phyloP scores from a whole-genome alignment of 192 early-diverging fungal genomes.

The Allomyces macrogynus region DNA sequence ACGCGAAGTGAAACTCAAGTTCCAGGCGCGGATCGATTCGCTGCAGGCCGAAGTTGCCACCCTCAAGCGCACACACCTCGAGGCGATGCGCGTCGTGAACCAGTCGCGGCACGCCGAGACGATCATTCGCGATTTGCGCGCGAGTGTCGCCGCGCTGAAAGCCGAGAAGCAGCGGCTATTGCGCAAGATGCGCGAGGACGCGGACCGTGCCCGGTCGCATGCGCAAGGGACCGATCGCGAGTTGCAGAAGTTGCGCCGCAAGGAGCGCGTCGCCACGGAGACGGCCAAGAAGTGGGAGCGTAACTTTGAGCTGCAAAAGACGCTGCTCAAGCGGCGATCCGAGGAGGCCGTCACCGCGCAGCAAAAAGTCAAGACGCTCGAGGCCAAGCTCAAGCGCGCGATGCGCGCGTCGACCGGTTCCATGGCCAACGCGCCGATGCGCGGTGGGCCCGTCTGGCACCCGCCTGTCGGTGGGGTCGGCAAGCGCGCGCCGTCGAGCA shows the following conservation, averaged over 20 bases:
- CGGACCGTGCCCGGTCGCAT: slow-evolving; percentile 34
- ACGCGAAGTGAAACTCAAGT: slow-evolving; percentile 7
- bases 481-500: too few species aligned
- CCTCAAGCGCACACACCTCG: slow-evolving; percentile 29
- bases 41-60: slow-evolving; percentile 29
- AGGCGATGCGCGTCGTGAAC: slow-evolving; percentile 23
- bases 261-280: slow-evolving; percentile 25
- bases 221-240: slow-evolving; percentile 28
- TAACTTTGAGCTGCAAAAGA: slow-evolving; percentile 26
- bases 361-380: not conserved
- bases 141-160: slow-evolving; percentile 49
- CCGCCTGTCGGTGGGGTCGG: too few species aligned
- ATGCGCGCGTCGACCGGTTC: slow-evolving; percentile 12
- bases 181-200: slow-evolving; percentile 48
- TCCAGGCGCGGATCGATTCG: slow-evolving; percentile 34
- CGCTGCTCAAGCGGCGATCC: slow-evolving; percentile 32
- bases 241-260: slow-evolving; percentile 31
- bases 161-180: slow-evolving; percentile 54
- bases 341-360: slow-evolving; percentile 21
- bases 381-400: slow-evolving; percentile 21
- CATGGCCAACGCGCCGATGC: too few species aligned
- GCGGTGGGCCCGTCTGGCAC: slow-evolving; percentile 3
- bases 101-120: slow-evolving; percentile 27
- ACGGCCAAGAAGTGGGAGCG: slow-evolving; percentile 27
- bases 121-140: slow-evolving; percentile 35